Evolutionary conservation across 495 filamentous ascomycete genomes (phyloP).

Genomic region (Talaromyces stipitatus): DNA sequence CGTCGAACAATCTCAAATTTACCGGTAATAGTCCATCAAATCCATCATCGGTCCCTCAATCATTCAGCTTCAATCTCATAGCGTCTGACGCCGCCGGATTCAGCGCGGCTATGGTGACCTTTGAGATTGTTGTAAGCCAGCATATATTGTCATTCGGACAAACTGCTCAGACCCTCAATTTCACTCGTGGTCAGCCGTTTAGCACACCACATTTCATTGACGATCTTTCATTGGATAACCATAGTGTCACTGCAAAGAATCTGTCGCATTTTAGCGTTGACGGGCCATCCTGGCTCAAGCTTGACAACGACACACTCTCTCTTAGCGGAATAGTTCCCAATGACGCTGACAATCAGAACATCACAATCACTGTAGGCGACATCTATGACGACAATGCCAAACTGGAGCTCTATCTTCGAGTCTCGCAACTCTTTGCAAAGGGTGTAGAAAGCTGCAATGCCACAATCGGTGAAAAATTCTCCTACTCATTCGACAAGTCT

Average conservation of each 20-base stretch:
- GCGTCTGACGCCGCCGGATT: conserved; percentile 78
- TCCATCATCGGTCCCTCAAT: conserved; percentile 58
- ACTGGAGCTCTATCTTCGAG: conserved; percentile 53
- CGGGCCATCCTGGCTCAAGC: conserved; percentile 60
- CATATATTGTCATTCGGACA: conserved; percentile 59
- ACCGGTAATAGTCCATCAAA: conserved; percentile 65
- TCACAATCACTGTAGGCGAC: conserved; percentile 60
- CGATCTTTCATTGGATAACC: conserved; percentile 56
- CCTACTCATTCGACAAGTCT: conserved; percentile 51
- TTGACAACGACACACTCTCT: conserved; percentile 54
- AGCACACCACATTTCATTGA: conserved; percentile 45
- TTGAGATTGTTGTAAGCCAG: conserved; percentile 61
- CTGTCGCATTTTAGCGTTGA: conserved; percentile 42
- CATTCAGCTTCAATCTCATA: conserved; percentile 64
- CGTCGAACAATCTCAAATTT: conserved; percentile 54
- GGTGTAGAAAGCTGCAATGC: conserved; percentile 41
- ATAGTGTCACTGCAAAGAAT: conserved; percentile 34
- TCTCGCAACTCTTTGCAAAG: conserved; percentile 38
- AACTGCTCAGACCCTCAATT: conserved; percentile 48
- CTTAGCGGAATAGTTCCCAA: conserved; percentile 58
- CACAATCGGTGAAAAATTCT: conserved; percentile 56
- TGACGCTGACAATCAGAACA: conserved; percentile 47
- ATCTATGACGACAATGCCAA: conserved; percentile 55
- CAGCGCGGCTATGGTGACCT: conserved; percentile 53
- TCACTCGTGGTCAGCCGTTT: conserved; percentile 47